phyloP scores from a whole-genome alignment of 1,139 yeast species.

The Debaryomyces sp. region DNA sequence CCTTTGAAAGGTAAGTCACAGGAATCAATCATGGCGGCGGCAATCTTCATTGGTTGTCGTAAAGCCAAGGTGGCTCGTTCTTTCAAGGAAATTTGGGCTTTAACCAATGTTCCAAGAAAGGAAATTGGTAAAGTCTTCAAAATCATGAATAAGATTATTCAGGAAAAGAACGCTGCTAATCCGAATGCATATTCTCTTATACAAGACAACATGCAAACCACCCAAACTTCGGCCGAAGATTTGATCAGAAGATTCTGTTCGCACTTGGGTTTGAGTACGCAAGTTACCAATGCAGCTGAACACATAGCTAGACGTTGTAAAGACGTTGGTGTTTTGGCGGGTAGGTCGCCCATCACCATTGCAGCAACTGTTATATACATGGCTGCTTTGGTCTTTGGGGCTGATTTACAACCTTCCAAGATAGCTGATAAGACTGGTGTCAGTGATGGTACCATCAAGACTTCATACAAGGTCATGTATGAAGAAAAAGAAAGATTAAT shows the following conservation, averaged over 20 bases:
- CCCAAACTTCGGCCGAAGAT: conserved; percentile 93
- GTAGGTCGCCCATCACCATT: conserved; percentile 95
- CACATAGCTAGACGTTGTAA: conserved; percentile 87
- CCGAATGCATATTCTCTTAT: conserved; percentile 37
- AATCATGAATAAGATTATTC: conserved; percentile 75
- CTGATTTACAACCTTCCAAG: conserved; percentile 67
- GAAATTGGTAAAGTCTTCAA: conserved; percentile 91
- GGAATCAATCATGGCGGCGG: conserved; percentile 96
- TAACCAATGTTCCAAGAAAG: conserved; percentile 90
- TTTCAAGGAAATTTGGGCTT: conserved; percentile 93
- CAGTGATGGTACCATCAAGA: conserved; percentile 95
- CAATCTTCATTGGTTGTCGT: conserved; percentile 92
- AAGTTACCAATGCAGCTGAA: conserved; percentile 91
- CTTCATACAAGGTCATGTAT: conserved; percentile 82
- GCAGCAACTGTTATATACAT: conserved; percentile 97
- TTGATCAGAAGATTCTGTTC: conserved; percentile 96
- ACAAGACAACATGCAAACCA: conserved; percentile 70
- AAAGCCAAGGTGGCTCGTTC: conserved; percentile 95
- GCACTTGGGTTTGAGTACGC: conserved; percentile 83
- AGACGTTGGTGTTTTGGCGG: conserved; percentile 92
- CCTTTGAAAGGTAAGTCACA: conserved; percentile 88
- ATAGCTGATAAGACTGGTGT: conserved; percentile 97
- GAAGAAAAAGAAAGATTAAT: conserved; percentile 73
- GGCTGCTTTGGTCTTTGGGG: conserved; percentile 83
- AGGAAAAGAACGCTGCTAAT: conserved; percentile 59